A percentile compares a stretch with the other conserved stretches of the same genome.
Evolutionary conservation across 2,329 filamentous ascomycete genomes (phyloP).

Genomic region (Aspergillus udagawae): DNA sequence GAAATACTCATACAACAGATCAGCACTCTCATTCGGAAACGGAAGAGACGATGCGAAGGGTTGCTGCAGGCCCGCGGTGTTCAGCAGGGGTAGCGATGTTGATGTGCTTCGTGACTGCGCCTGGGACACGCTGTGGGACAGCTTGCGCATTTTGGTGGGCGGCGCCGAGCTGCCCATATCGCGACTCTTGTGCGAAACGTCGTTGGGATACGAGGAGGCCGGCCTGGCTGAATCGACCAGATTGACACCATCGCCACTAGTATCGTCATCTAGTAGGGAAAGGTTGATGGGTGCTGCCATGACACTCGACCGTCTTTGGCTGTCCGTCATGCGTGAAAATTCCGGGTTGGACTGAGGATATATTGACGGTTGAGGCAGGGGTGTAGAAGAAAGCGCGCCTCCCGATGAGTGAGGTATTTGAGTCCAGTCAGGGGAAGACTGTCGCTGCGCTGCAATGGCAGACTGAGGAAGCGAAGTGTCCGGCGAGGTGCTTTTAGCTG

Average conservation of each 20-base stretch:
- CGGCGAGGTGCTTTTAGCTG: slow-evolving; percentile 33
- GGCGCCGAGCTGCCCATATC: slow-evolving; percentile 29
- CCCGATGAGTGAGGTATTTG: slow-evolving; percentile 27
- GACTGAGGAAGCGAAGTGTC: slow-evolving; percentile 30
- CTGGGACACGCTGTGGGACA: slow-evolving; percentile 27
- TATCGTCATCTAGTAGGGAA: slow-evolving; percentile 55
- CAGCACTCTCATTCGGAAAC: slow-evolving; percentile 62
- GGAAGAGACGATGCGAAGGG: slow-evolving; percentile 55
- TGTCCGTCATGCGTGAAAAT: slow-evolving; percentile 39
- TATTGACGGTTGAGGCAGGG: slow-evolving; percentile 29
- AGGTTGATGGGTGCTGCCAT: slow-evolving; percentile 50
- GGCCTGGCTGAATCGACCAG: slow-evolving; percentile 16
- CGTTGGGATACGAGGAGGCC: slow-evolving; percentile 19
- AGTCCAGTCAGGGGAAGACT: slow-evolving; percentile 34
- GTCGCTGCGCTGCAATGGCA: slow-evolving; percentile 22
- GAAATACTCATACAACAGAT: slow-evolving; percentile 92
- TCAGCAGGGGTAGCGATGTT: slow-evolving; percentile 30
- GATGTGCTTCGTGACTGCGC: slow-evolving; percentile 28
- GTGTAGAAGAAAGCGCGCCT: slow-evolving; percentile 12
- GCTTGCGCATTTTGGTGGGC: slow-evolving; percentile 37
- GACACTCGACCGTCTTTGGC: slow-evolving; percentile 32
- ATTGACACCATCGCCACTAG: slow-evolving; percentile 42
- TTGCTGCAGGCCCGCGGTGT: slow-evolving; percentile 30
- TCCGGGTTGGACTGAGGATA: slow-evolving; percentile 54
- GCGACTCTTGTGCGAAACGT: slow-evolving; percentile 24